phyloP scores from a whole-genome alignment of 2,329 filamentous ascomycete species.

The Aspergillus sp. region DNA sequence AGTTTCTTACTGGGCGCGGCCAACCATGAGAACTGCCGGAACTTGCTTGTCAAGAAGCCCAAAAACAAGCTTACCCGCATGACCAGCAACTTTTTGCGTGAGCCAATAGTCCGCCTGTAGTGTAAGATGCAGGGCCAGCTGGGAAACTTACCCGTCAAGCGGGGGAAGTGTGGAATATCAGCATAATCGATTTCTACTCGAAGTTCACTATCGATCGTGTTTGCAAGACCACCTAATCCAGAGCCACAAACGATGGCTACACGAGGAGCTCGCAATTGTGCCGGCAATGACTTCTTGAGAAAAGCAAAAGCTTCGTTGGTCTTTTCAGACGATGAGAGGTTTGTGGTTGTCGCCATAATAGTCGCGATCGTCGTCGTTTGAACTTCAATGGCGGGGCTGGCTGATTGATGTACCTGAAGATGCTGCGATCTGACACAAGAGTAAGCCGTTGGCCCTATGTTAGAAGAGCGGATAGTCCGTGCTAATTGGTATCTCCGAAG shows the following conservation, averaged over 20 bases:
- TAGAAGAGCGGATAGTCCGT: background rate
- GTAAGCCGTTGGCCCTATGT: background rate
- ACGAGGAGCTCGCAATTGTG: conserved; percentile 55
- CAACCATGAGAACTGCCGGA: conserved; percentile 66
- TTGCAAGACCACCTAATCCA: conserved; percentile 64
- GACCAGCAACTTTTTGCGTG: conserved; percentile 54
- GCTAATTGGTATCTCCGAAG: background rate
- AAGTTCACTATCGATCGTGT: conserved; percentile 56
- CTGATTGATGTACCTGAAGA: background rate
- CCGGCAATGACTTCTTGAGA: conserved; percentile 56
- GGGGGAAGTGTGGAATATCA: conserved; percentile 65
- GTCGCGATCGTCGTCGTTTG: background rate
- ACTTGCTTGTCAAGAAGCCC: conserved; percentile 60
- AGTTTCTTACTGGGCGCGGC: conserved; percentile 64
- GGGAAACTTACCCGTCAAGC: conserved; percentile 57
- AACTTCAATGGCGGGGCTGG: background rate
- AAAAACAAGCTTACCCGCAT: conserved; percentile 69
- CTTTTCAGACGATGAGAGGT: conserved; percentile 32
- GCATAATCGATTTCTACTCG: conserved; percentile 61
- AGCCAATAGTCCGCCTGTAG: background rate
- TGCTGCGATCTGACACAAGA: background rate
- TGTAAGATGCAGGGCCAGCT: background rate
- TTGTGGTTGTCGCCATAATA: conserved; percentile 16
- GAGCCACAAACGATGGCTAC: conserved; percentile 70
- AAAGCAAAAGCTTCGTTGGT: conserved; percentile 56